Conservation (phyloP, 1,284 basidiomycete species). For the Apiotrichum montevideense region DNA sequence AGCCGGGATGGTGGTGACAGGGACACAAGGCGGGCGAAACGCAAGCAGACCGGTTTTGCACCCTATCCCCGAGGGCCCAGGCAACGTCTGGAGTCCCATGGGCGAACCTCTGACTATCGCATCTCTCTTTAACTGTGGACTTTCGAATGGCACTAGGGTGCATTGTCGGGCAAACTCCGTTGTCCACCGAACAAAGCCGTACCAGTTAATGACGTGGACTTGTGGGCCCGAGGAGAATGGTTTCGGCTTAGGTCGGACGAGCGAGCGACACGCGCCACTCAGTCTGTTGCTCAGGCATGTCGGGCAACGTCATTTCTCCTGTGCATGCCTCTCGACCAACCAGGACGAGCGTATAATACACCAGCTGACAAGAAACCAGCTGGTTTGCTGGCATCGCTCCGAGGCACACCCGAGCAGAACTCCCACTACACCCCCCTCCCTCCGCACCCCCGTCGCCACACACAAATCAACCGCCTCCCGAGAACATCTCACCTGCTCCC, state of each 20-base stretch:
- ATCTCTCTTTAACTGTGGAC: too few species aligned
- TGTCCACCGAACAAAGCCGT: not conserved
- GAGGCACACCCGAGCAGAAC: too few species aligned
- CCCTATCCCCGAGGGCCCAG: too few species aligned
- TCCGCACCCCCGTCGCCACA: too few species aligned
- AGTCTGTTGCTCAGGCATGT: not conserved
- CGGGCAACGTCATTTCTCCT: conserved; percentile 4
- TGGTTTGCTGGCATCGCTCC: not conserved
- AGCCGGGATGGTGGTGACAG: not conserved
- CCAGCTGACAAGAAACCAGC: not conserved
- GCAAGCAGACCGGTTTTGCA: too few species aligned
- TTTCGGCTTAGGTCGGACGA: conserved; percentile 1
- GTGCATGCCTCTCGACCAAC: not conserved
- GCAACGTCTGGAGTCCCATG: too few species aligned
- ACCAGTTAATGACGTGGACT: not conserved
- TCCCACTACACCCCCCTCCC: too few species aligned
- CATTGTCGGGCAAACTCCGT: not conserved
- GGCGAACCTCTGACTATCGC: too few species aligned
- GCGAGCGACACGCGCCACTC: too few species aligned
- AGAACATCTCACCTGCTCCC: not conserved
- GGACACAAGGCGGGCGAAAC: not conserved
- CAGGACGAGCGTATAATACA: not conserved
- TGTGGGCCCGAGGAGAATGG: too few species aligned
- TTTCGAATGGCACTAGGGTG: too few species aligned
- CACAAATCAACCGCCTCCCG: too few species aligned